Percentiles rank a stretch among this genome's conserved stretches.
These are phyloP conservation scores for Cairneyella variabilis DNA, from an alignment of 495 filamentous ascomycete species.

Conservation along the genomic window DNA sequence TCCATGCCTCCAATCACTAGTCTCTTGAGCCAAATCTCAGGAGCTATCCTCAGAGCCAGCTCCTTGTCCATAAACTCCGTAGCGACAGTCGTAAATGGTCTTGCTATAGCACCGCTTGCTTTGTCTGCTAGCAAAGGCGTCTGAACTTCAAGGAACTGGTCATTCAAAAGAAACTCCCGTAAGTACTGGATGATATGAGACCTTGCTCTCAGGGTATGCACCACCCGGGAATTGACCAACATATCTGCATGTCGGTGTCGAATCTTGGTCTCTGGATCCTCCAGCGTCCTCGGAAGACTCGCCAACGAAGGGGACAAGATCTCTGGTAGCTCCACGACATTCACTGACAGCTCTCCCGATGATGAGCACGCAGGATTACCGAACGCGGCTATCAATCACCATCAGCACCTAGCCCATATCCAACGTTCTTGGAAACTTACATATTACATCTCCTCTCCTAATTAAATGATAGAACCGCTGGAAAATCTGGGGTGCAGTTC, in stretches of 20 bases:
- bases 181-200: slow-evolving; percentile 71
- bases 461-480: slow-evolving; percentile 54
- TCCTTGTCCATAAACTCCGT: slow-evolving; percentile 65
- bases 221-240: slow-evolving; percentile 60
- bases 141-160: slow-evolving; percentile 77
- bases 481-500: slow-evolving; percentile 44
- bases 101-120: slow-evolving; percentile 79
- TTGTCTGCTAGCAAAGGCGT: slow-evolving; percentile 78
- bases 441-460: slow-evolving; percentile 73
- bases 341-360: slow-evolving; percentile 74
- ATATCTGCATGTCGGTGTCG: slow-evolving; percentile 78
- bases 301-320: slow-evolving; percentile 76
- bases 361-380: slow-evolving; percentile 67
- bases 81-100: slow-evolving; percentile 75
- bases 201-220: slow-evolving; percentile 69
- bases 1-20: slow-evolving; percentile 89
- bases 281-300: slow-evolving; percentile 61
- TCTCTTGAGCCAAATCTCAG: slow-evolving; percentile 93
- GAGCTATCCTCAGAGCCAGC: slow-evolving; percentile 79
- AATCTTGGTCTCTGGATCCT: slow-evolving; percentile 60
- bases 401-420: slow-evolving; percentile 13
- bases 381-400: slow-evolving; percentile 52
- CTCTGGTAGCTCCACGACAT: slow-evolving; percentile 59
- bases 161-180: slow-evolving; percentile 65
- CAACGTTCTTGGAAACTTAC: slow-evolving; percentile 45